Evolutionary conservation across 441 rosid genomes (phyloP).

Genomic region (Syzygium syzygioides): DNA sequence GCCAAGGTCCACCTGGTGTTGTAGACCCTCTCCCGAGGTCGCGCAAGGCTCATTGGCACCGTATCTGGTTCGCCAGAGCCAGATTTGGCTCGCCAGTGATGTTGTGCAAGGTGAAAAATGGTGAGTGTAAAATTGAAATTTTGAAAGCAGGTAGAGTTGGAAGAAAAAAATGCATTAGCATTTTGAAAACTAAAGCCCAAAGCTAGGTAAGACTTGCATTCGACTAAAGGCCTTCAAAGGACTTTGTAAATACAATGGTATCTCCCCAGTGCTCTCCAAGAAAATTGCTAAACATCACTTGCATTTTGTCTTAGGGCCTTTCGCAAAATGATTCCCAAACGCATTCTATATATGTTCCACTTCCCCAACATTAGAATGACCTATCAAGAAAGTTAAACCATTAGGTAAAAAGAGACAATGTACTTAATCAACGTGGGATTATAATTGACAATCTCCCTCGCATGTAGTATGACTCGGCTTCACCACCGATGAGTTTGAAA

Average conservation of each 20-base stretch:
- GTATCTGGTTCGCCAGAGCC: neutral
- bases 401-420: neutral
- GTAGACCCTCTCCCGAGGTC: neutral
- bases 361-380: neutral
- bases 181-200: neutral
- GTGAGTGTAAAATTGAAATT: neutral
- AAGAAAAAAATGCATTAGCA: neutral
- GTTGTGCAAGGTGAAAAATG: neutral
- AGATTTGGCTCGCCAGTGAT: neutral
- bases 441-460: neutral
- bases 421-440: neutral
- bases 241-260: neutral
- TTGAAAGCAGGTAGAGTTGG: neutral
- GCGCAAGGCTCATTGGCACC: neutral
- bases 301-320: neutral
- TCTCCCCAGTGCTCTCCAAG: neutral
- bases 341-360: neutral
- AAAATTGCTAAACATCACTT: neutral
- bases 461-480: neutral
- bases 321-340: neutral
- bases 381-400: neutral
- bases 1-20: fast-evolving
- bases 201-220: neutral
- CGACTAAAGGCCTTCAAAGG: neutral
- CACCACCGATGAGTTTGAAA: neutral